Base-by-base conservation (phyloP, 2,329 filamentous ascomycete genomes). In the Laburnicola sp. region DNA sequence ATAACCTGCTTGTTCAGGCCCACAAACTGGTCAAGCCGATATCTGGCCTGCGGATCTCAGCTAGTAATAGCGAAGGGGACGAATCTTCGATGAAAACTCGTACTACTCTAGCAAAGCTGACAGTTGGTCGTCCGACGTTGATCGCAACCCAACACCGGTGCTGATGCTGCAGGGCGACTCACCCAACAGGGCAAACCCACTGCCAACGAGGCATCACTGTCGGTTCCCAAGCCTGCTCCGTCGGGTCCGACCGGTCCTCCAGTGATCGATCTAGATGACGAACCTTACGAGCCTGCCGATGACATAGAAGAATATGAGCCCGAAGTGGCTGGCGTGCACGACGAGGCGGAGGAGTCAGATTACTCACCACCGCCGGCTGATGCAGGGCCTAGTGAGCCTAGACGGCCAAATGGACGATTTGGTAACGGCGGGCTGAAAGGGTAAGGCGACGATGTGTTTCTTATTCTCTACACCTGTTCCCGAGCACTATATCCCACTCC, bases 91-190 rank as follows among this genome's bases (percentile, higher is more conserved):
- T 75, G 88, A 95, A 71, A 91, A 95, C 69, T 94, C 91, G 35
- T 96, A 96, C 74, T 97, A 97, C 79, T 97, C 93, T 60, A 97
- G 92, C 75, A 89, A 88, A 76, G 83, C 82, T 57, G 87, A 92
- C 78, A 89, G 92, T 71, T 96, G 91, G 58, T 75, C 83, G 69
- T 78, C 82, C 69, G 78, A 80, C 50, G 52, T 54, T 65, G 69
- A 71, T 55, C 50, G 56, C 54, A 64, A 62, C 56, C 62, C 54
- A 59, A 52, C 54, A 49, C 48, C 52, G 59, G 56, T 63, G 63
- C 64, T 70, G 64, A 70, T 63, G 60, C 52, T 54, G 57, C 58
- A 59, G 63, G 59, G 42, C 51, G 60, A 63, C 63, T 69, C 49
- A 63, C 59, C 32, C 58, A 59, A 37, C 68, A 66, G 45, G 56